Base-by-base conservation (phyloP, 1,284 basidiomycete genomes). In the Vanrija sp. region DNA sequence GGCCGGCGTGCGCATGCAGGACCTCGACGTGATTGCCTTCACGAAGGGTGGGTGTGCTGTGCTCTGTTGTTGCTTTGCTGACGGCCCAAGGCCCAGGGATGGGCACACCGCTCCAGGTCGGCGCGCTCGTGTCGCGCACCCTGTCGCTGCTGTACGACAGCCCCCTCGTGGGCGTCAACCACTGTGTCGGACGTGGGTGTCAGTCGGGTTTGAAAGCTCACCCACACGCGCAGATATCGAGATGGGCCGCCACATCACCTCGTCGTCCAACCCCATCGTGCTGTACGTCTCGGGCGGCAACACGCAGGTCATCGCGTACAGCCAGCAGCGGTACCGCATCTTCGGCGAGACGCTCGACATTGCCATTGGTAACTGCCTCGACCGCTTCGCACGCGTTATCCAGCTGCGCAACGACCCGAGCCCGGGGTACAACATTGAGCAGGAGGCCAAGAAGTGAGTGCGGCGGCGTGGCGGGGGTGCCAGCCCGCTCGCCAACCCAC, bases 311-410 rank as follows among this genome's bases (percentile, higher is more conserved):
- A 98, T 99, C 63, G 96, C 96, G 1, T 99, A 99, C 75, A 96
- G 92, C 18, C 88, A 91, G 64, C 91, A 98, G 63, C 85, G 91
- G 60, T 99, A 99, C 73, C 85, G 96, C 45, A 99, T 99, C 64
- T 99, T 99, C 74, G 96, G 96, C 25, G 96, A 99, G 78, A 98
- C 96, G 12, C 83, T 99, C 49, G 96, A 99, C 71, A 98, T 99
- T 58, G 96, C 96, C 10, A 94, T 98, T 25, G 96, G 96, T 29
- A 99, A 99, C 76, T 98, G 95, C 72, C 81, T 99, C 25, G 96
- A 99, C 76, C 85, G 96, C 3, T 98, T 98, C 69, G 96, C 96
- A 0, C 81, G 96, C 28, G 91, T 96, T n/a, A 92, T 99, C 55
- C 88, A 91, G 56, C 79, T 99, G 40, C 88, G 88, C 68, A 99